Evolutionary conservation across 2,329 filamentous ascomycete genomes (phyloP).

Genomic region (Diaporthe helianthi): DNA sequence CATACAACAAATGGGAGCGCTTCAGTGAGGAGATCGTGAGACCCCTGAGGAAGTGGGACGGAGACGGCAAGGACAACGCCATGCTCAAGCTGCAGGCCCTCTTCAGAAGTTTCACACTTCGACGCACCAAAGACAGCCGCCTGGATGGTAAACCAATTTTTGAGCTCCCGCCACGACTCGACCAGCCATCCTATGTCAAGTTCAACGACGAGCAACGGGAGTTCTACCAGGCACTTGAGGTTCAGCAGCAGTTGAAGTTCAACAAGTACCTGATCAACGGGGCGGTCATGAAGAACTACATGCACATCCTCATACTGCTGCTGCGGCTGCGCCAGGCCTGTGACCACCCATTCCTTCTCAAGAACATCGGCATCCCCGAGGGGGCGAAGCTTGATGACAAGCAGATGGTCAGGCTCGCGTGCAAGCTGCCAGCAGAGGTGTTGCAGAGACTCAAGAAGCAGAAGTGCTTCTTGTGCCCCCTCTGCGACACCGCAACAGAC

Average conservation of each 20-base stretch:
- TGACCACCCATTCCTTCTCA: conserved; percentile 73
- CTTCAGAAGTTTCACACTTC: conserved; percentile 78
- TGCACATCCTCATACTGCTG: conserved; percentile 77
- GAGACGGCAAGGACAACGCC: neutral
- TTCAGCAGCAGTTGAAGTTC: conserved; percentile 38
- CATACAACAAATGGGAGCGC: conserved; percentile 37
- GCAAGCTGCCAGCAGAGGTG: conserved; percentile 33
- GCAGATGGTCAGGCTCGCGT: conserved; percentile 41
- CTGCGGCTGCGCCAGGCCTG: conserved; percentile 79
- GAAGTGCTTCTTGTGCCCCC: neutral
- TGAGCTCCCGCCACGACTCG: conserved; percentile 67
- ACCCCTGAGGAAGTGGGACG: conserved; percentile 21
- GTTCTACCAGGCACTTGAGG: conserved; percentile 57
- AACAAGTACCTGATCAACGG: conserved; percentile 40
- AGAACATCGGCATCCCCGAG: conserved; percentile 41
- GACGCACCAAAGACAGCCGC: conserved; percentile 77
- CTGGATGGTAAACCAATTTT: conserved; percentile 80
- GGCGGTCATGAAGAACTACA: conserved; percentile 62
- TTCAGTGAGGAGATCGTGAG: conserved; percentile 45
- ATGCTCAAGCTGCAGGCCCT: conserved; percentile 57
- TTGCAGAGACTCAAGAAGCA: conserved; percentile 33
- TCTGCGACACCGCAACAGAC: conserved; percentile 3
- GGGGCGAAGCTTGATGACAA: conserved; percentile 38
- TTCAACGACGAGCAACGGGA: conserved; percentile 69
- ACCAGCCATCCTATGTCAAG: conserved; percentile 63